These are phyloP conservation scores for Curvularia hawaiiensis DNA, from an alignment of 2,329 filamentous ascomycete genomes.

Conservation along the genomic window DNA sequence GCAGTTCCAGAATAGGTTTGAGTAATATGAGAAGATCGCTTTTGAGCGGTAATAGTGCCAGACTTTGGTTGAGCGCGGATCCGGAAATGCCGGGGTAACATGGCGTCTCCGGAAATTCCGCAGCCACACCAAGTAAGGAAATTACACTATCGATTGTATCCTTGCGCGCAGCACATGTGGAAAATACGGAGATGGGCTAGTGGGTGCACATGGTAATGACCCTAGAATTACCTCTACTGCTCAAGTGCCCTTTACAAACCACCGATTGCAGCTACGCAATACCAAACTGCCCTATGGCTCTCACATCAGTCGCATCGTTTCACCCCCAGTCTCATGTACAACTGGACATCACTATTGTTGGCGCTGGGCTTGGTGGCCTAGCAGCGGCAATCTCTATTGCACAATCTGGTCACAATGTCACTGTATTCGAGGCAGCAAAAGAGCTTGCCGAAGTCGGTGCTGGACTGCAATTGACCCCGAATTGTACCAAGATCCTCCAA, in stretches of 20 bases:
- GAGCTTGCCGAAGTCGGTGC: conserved; percentile 17
- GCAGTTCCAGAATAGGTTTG: no score
- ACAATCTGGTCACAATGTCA: conserved; percentile 22
- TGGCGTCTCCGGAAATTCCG: not conserved
- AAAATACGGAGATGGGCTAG: not conserved
- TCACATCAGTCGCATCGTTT: not conserved
- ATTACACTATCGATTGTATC: no score
- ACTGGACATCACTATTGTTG: conserved; percentile 10
- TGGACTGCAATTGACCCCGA: conserved; percentile 25
- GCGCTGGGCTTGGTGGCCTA: conserved; percentile 13
- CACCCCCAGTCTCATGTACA: not conserved
- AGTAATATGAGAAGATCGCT: no score
- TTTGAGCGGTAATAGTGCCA: no score
- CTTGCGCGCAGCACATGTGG: not conserved
- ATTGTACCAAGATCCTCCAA: conserved; percentile 52
- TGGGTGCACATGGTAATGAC: not conserved
- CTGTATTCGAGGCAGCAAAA: conserved; percentile 9
- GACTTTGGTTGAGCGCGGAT: no score
- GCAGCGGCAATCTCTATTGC: conserved; percentile 10
- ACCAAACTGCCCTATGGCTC: not conserved
- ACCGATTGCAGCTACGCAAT: not conserved
- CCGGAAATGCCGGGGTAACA: no score
- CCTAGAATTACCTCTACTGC: not conserved
- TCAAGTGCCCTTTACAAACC: not conserved
- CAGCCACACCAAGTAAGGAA: not conserved